phyloP scores from a whole-genome alignment of 2,329 filamentous ascomycete genomes.

The Harringtonia lauricola region DNA sequence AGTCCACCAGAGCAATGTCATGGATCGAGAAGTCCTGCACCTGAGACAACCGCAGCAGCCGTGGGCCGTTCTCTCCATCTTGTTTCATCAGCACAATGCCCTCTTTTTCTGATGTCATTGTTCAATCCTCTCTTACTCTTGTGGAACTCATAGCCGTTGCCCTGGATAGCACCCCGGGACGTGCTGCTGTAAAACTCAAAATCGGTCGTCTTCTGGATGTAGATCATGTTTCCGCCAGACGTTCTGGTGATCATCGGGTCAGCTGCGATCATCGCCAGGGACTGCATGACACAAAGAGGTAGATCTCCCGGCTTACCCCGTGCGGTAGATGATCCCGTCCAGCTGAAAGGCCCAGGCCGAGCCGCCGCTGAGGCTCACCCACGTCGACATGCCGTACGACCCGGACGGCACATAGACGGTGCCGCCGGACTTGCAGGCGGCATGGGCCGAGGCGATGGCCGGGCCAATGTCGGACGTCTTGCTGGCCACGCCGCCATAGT shows the following conservation, averaged over 20 bases:
- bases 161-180: conserved; percentile 37
- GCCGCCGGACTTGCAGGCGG: conserved; percentile 37
- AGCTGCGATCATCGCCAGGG: too few species aligned
- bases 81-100: too few species aligned
- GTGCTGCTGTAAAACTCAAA: conserved; percentile 33
- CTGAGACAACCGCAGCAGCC: conserved; percentile 32
- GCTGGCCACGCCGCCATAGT: conserved; percentile 39
- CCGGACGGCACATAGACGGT: conserved; percentile 12
- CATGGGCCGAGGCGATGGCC: conserved; percentile 34
- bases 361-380: conserved; percentile 11
- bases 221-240: conserved; percentile 15
- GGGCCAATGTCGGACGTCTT: conserved; percentile 38
- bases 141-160: conserved; percentile 35
- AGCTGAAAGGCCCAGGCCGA: conserved; percentile 10
- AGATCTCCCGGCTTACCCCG: conserved; percentile 6
- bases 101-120: background rate
- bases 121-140: conserved; percentile 7
- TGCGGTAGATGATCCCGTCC: conserved; percentile 13
- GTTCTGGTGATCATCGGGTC: conserved; percentile 1
- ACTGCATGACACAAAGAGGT: too few species aligned
- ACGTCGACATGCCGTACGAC: conserved; percentile 13
- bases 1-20: conserved; percentile 35
- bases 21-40: conserved; percentile 34
- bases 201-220: conserved; percentile 21
- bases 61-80: conserved; percentile 23